These are phyloP conservation scores for Sporothrix protearum DNA, from an alignment of 2,329 filamentous ascomycete genomes.

Conservation along the genomic window DNA sequence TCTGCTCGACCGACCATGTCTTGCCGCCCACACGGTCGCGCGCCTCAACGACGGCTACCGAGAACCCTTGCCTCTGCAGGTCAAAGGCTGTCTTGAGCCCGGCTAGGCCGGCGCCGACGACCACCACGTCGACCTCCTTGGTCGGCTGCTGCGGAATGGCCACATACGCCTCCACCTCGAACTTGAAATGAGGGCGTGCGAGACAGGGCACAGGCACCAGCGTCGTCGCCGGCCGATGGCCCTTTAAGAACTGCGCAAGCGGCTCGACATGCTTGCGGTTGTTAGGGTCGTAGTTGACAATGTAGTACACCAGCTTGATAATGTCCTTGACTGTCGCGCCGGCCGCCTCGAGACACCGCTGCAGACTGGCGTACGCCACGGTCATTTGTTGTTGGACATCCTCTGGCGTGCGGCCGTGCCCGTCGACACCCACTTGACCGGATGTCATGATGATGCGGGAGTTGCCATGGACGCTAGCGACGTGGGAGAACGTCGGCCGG, in stretches of 20 bases:
- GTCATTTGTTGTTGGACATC: constrained; percentile 8
- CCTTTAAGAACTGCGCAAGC: constrained; percentile 20
- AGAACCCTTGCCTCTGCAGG: constrained; percentile 25
- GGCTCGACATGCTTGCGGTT: constrained; percentile 21
- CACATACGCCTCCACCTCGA: constrained; percentile 24
- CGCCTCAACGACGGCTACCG: constrained; percentile 47
- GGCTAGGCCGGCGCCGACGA: constrained; percentile 24
- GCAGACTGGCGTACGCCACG: constrained; percentile 13
- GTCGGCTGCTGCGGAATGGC: constrained; percentile 19
- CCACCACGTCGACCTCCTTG: constrained; percentile 23
- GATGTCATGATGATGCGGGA: constrained; percentile 22
- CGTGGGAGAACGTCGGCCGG: constrained; percentile 22
- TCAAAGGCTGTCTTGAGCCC: constrained; percentile 23
- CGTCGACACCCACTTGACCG: constrained; percentile 22
- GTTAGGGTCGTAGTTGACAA: constrained; percentile 25
- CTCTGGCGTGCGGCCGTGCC: constrained; percentile 3
- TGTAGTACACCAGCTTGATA: constrained; percentile 27
- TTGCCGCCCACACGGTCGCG: constrained; percentile 51
- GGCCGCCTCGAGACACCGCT: constrained; percentile 12
- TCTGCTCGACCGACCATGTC: constrained; percentile 36
- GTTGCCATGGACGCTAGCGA: constrained; percentile 8
- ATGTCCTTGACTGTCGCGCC: constrained; percentile 22
- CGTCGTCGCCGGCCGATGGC: constrained; percentile 22
- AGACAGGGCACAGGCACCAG: constrained; percentile 22
- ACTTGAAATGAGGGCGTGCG: constrained; percentile 20